These are phyloP conservation scores for Apiospora marii DNA, from an alignment of 2,329 filamentous ascomycete genomes.

Conservation along the genomic window DNA sequence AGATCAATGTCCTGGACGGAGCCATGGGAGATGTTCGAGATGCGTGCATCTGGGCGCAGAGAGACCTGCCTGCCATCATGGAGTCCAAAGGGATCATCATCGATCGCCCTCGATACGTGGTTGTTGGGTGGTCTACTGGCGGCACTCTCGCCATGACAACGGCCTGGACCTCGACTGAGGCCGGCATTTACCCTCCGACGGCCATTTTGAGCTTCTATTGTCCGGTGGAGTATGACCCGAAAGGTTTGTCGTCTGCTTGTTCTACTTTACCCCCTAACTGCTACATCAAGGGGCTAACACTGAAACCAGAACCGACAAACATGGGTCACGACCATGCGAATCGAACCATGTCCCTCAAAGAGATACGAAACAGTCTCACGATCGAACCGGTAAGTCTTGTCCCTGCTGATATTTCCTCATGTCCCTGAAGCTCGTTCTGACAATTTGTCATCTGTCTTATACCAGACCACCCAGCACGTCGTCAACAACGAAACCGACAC, in stretches of 20 bases:
- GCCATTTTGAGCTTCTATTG: conserved; percentile 12
- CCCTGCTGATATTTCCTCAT: not conserved
- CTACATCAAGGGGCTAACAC: not conserved
- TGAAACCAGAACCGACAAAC: not conserved
- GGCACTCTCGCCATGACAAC: conserved; percentile 20
- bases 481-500: conserved; percentile 31
- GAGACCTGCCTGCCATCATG: conserved; percentile 41
- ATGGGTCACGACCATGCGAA: not conserved
- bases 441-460: not conserved
- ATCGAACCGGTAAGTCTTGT: not conserved
- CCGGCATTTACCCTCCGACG: conserved; percentile 21
- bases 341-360: not conserved
- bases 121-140: conserved; percentile 17
- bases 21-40: conserved; percentile 54
- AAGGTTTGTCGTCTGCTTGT: not conserved
- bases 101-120: not conserved
- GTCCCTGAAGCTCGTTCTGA: not conserved
- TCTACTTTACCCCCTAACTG: not conserved
- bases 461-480: conserved; percentile 24
- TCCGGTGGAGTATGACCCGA: not conserved
- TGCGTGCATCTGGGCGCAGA: conserved; percentile 50
- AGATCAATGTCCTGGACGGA: conserved; percentile 53
- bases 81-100: not conserved
- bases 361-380: not conserved
- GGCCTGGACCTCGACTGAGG: conserved; percentile 29